Evolutionary conservation across 2,329 filamentous ascomycete species (phyloP).

Genomic region (Pestalotiopsis sp.): DNA sequence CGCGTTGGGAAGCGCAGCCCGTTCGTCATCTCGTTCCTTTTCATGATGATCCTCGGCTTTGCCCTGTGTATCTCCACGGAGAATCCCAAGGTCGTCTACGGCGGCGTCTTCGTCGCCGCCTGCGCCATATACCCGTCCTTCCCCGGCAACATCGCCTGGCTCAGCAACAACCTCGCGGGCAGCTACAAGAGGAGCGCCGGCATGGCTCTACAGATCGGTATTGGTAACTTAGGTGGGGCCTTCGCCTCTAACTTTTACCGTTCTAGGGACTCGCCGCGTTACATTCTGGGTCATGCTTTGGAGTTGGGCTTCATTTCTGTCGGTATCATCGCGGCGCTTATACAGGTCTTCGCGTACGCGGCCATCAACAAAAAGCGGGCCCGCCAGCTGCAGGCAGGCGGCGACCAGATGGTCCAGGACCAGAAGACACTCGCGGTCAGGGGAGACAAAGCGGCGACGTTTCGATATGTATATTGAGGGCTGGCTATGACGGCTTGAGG

Average conservation of each 20-base stretch:
- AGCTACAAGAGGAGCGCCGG: conserved; percentile 66
- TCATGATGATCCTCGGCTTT: conserved; percentile 58
- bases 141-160: conserved; percentile 78
- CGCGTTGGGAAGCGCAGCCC: conserved; percentile 53
- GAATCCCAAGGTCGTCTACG: conserved; percentile 68
- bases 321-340: conserved; percentile 46
- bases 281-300: conserved; percentile 51
- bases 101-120: conserved; percentile 74
- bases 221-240: conserved; percentile 63
- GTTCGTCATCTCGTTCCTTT: conserved; percentile 57
- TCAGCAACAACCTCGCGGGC: conserved; percentile 74
- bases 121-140: conserved; percentile 81
- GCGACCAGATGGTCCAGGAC: conserved; percentile 35
- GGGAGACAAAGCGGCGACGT: conserved; percentile 65
- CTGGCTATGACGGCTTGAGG: too few relatives aligned
- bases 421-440: conserved; percentile 54
- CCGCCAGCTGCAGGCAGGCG: conserved; percentile 44
- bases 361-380: conserved; percentile 62
- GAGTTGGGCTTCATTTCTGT: conserved; percentile 51
- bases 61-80: conserved; percentile 60
- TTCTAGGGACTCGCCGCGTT: conserved; percentile 47
- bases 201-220: conserved; percentile 66
- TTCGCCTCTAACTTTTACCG: conserved; percentile 77
- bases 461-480: conserved; percentile 58
- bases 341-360: conserved; percentile 53